Evolutionary conservation across 345 rosid genomes (phyloP), one percentile per base, ranked within the genome.

Genomic region (Mercurialis annua): DNA sequence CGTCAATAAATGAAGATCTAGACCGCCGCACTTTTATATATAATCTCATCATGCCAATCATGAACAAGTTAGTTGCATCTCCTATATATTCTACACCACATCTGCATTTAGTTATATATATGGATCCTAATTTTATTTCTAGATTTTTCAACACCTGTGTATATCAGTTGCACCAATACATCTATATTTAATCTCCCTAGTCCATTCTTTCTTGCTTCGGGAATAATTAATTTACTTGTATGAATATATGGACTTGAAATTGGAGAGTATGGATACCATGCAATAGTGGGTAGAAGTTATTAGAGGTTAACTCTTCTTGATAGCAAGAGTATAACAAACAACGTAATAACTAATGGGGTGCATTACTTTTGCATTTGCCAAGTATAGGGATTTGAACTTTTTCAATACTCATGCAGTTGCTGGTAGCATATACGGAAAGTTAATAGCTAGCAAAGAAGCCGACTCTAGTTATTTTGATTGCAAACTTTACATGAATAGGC

Each of bases 11-110:
- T 38, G 92, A 81, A 70, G 89, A 84, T 65, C 82, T 84, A 57
- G 86, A 84, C 53, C 86, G 92, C 12, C 81, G 89, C 26, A 87
- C 92, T 53, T 87, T 84, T 57, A 66, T 87, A 31, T 87, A 87
- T 69, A 84, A 87, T 63, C 92, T 87, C 72, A 81, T 84, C 78
- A 82, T 77, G 89, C 89, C 92, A 43, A 84, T 87, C 48, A 73
- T 84, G 74, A 87, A 72, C 83, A 83, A 75, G 92, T 86, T 71
- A 71, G 40, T 65, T 27, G 9, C 40, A 29, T 59, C 65, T 62
- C 48, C 68, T 38, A 31, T 59, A 26, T 20, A 46, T 54, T 52
- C n/a, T 40, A 27, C 26, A 36, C 9, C 43, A 18, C 42, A 12
- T 43, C 24, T 42, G 5, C 49, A 54, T 62, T 23, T 36, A 42